Evolutionary conservation across 805 yeast genomes (phyloP).

Genomic region (Hanseniaspora nectarophila): DNA sequence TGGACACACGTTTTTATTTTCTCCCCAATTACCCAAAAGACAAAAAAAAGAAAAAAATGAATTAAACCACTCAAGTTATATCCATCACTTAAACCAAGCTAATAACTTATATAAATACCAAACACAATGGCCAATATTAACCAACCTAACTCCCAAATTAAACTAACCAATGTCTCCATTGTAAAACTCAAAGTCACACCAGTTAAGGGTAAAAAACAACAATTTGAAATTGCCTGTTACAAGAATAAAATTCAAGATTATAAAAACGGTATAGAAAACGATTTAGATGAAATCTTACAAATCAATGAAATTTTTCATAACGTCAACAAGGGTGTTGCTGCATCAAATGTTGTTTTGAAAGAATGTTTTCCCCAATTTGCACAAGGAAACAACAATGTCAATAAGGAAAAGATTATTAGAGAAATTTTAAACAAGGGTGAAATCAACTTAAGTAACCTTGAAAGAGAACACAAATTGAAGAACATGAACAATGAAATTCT

Average conservation of each 20-base stretch:
- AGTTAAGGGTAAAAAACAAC: conserved; percentile 66
- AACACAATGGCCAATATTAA: conserved; percentile 40
- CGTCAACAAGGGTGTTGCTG: conserved; percentile 89
- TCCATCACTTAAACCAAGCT: neutral
- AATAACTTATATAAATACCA: no score
- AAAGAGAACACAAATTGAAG: conserved; percentile 60
- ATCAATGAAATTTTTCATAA: conserved; percentile 88
- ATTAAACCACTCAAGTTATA: neutral
- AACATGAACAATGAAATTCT: conserved; percentile 74
- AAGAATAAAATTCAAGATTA: conserved; percentile 95
- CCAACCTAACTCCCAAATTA: conserved; percentile 83
- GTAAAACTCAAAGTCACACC: conserved; percentile 47
- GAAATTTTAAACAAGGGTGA: conserved; percentile 87
- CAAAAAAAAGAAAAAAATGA: neutral
- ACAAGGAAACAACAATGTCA: conserved; percentile 42
- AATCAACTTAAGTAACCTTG: conserved; percentile 87
- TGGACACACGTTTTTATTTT: no score
- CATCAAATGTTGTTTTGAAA: conserved; percentile 70
- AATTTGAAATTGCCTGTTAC: conserved; percentile 93
- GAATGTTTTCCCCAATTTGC: conserved; percentile 29
- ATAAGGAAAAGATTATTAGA: conserved; percentile 58
- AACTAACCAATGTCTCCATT: conserved; percentile 83
- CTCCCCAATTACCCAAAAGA: no score
- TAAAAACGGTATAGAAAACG: conserved; percentile 60
- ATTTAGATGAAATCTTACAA: conserved; percentile 88